phyloP scores from a whole-genome alignment of 352 stramenopile species.

The Globisporangium paroecandrum region DNA sequence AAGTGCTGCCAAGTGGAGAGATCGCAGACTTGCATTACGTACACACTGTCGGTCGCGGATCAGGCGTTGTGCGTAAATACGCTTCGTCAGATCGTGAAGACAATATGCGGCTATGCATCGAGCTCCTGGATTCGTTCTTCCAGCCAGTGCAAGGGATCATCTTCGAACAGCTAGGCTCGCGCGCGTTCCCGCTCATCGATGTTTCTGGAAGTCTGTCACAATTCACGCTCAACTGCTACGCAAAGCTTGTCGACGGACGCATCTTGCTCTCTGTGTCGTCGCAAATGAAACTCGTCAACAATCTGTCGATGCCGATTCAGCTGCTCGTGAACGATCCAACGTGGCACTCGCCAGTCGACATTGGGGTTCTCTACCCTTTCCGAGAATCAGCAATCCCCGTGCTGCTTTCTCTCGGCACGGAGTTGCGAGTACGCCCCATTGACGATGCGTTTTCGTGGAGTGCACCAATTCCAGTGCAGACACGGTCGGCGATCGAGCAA shows the following conservation, averaged over 20 bases:
- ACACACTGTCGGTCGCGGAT: slow-evolving; percentile 51
- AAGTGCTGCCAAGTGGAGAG: slow-evolving; percentile 38
- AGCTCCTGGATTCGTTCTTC: slow-evolving; percentile 57
- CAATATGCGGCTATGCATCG: slow-evolving; percentile 58
- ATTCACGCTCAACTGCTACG: slow-evolving; percentile 58
- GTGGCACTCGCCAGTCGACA: slow-evolving; percentile 68
- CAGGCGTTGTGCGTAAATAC: slow-evolving; percentile 71
- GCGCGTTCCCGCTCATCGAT: slow-evolving; percentile 63
- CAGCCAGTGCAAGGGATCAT: slow-evolving; percentile 78
- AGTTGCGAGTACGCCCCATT: slow-evolving; percentile 61
- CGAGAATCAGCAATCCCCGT: slow-evolving; percentile 70
- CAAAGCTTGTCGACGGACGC: slow-evolving; percentile 70
- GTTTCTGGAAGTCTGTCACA: slow-evolving; percentile 42
- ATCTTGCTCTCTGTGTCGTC: slow-evolving; percentile 80
- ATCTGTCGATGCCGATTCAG: slow-evolving; percentile 62
- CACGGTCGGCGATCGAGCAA: slow-evolving; percentile 47
- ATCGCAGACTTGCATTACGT: slow-evolving; percentile 67
- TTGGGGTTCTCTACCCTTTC: slow-evolving; percentile 53
- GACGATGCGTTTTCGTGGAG: slow-evolving; percentile 62
- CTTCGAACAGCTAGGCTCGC: slow-evolving; percentile 71
- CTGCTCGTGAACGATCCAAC: slow-evolving; percentile 80
- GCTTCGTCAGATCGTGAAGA: slow-evolving; percentile 51
- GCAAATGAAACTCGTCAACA: slow-evolving; percentile 73
- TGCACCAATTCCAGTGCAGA: slow-evolving; percentile 75
- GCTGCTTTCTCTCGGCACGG: slow-evolving; percentile 58